Base-by-base conservation (phyloP, 2,329 filamentous ascomycete species). In the Monosporascus ibericus region DNA sequence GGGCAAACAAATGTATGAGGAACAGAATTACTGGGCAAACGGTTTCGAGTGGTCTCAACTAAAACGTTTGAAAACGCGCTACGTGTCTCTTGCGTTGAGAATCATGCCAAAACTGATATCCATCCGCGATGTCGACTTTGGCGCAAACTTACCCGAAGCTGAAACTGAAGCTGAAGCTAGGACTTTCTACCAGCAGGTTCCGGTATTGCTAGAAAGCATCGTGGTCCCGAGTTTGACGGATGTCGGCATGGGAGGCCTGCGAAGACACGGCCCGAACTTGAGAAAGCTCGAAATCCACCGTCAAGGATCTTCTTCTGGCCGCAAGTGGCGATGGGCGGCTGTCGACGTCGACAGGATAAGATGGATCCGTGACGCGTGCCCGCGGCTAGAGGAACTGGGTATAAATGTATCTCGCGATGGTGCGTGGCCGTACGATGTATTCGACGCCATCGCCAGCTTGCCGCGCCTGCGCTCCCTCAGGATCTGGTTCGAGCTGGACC, bases 401-500 rank as follows among this genome's bases (percentile, higher is more conserved):
- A n/a, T 56, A 20, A 49, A 54, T 24, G 22, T 58, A 6, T 20
- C 44, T 20, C 49, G 52, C 6, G 36, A 50, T 20, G 42, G 30
- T 6, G 38, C 44, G 7, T 58, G 52, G 52, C 56, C 56, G 14
- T 52, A 50, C n/a, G 44, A 48, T 14, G 40, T 46, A 6, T 34
- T 58, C 1, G 50, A 52, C 18, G 48, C 48, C 30, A 39, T 54
- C 9, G 49, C 49, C 17, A 39, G 25, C 25, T 55, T 58, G 24
- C 37, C 36, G 5, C 48, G 37, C n/a, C 53, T 58, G 5, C 49
- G 52, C 6, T n/a, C 3, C 11, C 52, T 56, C 7, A 51, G 20
- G 17, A 27, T 56, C 24, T 56, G 40, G 47, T 58, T 54, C 46
- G 51, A 58, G 46, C 51, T 58, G 27, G 54, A 54, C 18, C 18